A percentile compares a stretch with the other conserved stretches of the same genome.
Evolutionary conservation across 2,329 filamentous ascomycete genomes (phyloP).

Genomic region (Drechslerella coelobrocha): DNA sequence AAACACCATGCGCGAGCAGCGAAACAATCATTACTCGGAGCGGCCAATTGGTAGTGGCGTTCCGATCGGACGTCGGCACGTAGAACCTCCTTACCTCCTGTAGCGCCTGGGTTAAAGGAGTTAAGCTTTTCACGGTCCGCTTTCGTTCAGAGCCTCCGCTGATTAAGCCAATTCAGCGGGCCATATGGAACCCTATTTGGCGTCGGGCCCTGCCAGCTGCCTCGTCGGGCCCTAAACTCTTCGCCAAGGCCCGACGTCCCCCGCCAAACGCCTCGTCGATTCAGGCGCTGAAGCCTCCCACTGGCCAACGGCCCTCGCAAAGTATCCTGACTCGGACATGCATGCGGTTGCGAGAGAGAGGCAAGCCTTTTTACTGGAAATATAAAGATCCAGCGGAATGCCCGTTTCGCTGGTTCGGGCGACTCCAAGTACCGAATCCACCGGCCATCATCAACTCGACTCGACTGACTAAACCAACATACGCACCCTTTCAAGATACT

Average conservation of each 20-base stretch:
- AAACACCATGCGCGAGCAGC: not conserved
- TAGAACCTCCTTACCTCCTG: not conserved
- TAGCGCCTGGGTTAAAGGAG: slow-evolving; percentile 7
- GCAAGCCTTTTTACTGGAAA: too few relatives aligned
- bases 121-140: slow-evolving; percentile 37
- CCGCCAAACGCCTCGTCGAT: not conserved
- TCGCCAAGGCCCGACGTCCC: slow-evolving; percentile 44
- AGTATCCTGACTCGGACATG: too few relatives aligned
- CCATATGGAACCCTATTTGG: too few relatives aligned
- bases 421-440: too few relatives aligned
- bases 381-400: slow-evolving; percentile 52
- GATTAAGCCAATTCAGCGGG: slow-evolving; percentile 20
- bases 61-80: not conserved
- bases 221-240: slow-evolving; percentile 10
- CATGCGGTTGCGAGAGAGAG: too few relatives aligned
- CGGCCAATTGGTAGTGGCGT: not conserved
- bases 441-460: too few relatives aligned
- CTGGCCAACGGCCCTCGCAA: slow-evolving; percentile 57
- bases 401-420: too few relatives aligned
- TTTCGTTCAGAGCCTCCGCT: slow-evolving; percentile 37
- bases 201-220: not conserved
- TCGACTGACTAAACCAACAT: too few relatives aligned
- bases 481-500: too few relatives aligned
- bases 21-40: not conserved
- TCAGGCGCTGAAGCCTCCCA: not conserved